Conservation (phyloP, 139 green algal species). For the Chlamydomonas sp. region DNA sequence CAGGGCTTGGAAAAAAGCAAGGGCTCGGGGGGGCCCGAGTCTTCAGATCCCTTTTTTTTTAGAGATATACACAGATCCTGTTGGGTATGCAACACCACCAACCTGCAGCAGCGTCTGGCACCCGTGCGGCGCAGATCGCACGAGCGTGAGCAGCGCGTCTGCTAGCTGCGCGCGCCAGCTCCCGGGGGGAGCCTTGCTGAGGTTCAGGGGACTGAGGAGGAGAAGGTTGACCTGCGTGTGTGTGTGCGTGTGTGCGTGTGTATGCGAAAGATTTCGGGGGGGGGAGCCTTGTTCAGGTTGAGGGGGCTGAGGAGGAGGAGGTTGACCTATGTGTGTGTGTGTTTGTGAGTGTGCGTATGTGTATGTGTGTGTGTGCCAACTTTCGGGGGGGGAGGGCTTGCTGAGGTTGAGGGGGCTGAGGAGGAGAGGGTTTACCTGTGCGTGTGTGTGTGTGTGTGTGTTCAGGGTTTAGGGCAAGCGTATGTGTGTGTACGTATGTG, state of each 20-base stretch:
- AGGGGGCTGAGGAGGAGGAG: not conserved
- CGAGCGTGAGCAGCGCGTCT: slow-evolving; percentile 1
- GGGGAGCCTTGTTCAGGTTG: not conserved
- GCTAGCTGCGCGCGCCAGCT: not conserved
- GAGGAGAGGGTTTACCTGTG: not conserved
- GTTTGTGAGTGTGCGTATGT: too few species aligned
- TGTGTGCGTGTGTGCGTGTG: too few species aligned
- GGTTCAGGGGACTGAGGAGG: not conserved
- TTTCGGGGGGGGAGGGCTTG: not conserved
- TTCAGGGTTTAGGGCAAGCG: too few species aligned
- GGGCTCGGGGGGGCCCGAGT: too few species aligned
- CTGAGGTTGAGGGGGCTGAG: not conserved
- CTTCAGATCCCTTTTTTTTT: too few species aligned
- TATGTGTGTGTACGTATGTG: too few species aligned
- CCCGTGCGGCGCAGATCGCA: not conserved
- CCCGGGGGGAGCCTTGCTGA: not conserved
- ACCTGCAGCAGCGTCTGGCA: slow-evolving; percentile 6
- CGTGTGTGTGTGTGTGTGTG: too few species aligned
- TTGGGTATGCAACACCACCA: too few species aligned
- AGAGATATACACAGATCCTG: too few species aligned
- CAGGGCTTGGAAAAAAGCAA: too few species aligned
- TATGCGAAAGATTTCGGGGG: not conserved
- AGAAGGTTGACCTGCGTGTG: slow-evolving; percentile 5
- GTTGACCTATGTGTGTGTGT: too few species aligned
- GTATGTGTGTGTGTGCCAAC: not conserved